A percentile compares a stretch with the other conserved stretches of the same genome.
Evolutionary conservation across 805 yeast genomes (phyloP).

Genomic region (Wickerhamiella kurtzmanii): DNA sequence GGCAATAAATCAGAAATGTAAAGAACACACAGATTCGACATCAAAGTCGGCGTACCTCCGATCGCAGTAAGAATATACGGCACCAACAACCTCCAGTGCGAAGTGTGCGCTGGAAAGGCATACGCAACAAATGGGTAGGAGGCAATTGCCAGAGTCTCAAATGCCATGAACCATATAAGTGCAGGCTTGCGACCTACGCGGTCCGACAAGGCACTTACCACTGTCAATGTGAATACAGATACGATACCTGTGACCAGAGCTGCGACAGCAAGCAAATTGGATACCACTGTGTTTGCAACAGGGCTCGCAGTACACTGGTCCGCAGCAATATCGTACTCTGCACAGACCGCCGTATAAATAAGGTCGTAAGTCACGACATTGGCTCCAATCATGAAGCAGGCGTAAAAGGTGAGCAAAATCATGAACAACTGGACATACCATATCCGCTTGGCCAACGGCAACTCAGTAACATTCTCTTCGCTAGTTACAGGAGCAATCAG

Average conservation of each 20-base stretch:
- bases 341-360: background rate
- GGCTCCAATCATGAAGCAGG: background rate
- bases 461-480: background rate
- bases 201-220: slow-evolving; percentile 7
- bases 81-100: slow-evolving; percentile 10
- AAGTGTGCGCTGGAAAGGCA: background rate
- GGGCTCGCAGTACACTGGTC: background rate
- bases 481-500: background rate
- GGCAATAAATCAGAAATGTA: slow-evolving; percentile 10
- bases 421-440: background rate
- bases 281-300: background rate
- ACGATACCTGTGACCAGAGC: background rate
- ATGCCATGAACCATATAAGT: slow-evolving; percentile 9
- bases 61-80: slow-evolving; percentile 9
- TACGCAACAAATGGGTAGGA: slow-evolving; percentile 4
- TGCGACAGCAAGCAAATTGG: background rate
- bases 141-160: slow-evolving; percentile 1
- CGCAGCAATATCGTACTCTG: background rate
- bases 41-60: slow-evolving; percentile 9
- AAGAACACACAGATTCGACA: slow-evolving; percentile 9
- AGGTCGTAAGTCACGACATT: background rate
- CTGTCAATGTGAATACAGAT: background rate
- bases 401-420: background rate
- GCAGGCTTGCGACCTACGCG: slow-evolving; percentile 9
- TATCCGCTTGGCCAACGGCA: background rate